Conservation (phyloP, 169 alveolate genomes). For the Babesia bovis region DNA sequence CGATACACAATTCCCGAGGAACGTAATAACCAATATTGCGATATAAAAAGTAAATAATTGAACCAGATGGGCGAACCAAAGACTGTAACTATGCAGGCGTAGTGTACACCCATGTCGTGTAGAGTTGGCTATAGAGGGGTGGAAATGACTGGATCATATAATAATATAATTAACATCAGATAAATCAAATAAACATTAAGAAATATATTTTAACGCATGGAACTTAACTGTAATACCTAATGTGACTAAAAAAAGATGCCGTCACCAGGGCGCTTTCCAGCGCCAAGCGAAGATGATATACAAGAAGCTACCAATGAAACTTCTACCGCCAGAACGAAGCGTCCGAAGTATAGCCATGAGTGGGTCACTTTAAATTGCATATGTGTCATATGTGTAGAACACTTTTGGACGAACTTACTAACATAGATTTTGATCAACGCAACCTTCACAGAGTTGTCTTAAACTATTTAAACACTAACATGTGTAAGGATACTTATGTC, state of each 20-base stretch:
- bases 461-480: constrained; percentile 54
- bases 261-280: neutral
- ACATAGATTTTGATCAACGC: constrained; percentile 29
- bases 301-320: neutral
- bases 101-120: no score
- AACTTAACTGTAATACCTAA: no score
- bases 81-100: no score
- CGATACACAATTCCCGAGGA: no score
- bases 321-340: neutral
- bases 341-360: neutral
- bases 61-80: no score
- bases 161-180: no score
- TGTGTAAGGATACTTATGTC: constrained; percentile 51
- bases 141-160: no score
- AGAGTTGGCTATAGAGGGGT: no score
- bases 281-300: neutral
- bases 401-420: constrained; percentile 3
- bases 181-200: no score
- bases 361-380: constrained; percentile 10
- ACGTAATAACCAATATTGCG: no score
- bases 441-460: constrained; percentile 45
- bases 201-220: no score
- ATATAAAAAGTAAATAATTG: no score
- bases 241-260: neutral
- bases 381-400: constrained; percentile 12